phyloP scores from a whole-genome alignment of 768 basidiomycete species.

The Podaxis sp. region DNA sequence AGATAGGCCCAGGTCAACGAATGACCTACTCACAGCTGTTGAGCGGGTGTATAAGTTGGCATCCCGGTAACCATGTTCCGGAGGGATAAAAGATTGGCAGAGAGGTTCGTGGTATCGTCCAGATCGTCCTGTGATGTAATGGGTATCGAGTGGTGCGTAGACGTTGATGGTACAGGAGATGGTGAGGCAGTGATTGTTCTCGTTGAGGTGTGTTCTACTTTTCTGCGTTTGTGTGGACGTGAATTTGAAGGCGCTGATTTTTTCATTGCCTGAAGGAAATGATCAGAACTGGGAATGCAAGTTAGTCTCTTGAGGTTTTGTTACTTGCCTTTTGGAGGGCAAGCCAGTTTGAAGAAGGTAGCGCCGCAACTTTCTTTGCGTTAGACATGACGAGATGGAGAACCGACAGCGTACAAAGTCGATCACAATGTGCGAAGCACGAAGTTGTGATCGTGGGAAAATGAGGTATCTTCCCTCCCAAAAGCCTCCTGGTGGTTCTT shows the following conservation, averaged over 20 bases:
- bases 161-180: not conserved
- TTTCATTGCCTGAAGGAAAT: slow-evolving; percentile 10
- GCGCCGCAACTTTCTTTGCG: not conserved
- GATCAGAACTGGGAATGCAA: not conserved
- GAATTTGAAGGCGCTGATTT: slow-evolving; percentile 11
- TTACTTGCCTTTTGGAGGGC: slow-evolving; percentile 47
- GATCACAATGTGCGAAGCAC: not conserved
- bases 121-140: not conserved
- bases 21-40: slow-evolving; percentile 40
- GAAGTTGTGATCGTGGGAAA: slow-evolving; percentile 12
- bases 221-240: slow-evolving; percentile 12
- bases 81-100: slow-evolving; percentile 22
- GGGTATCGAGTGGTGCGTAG: not conserved
- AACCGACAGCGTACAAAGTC: not conserved
- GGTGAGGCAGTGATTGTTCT: not conserved
- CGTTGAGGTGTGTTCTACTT: slow-evolving; percentile 10
- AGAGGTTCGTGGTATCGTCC: slow-evolving; percentile 17
- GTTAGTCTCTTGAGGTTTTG: slow-evolving; percentile 7
- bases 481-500: not conserved
- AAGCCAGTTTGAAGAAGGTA: slow-evolving; percentile 59
- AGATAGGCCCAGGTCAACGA: not conserved
- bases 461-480: not conserved
- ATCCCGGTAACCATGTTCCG: slow-evolving; percentile 55
- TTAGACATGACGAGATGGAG: not conserved
- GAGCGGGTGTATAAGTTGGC: slow-evolving; percentile 35